These are phyloP conservation scores for Colletotrichum chlorophyti DNA, from an alignment of 2,329 filamentous ascomycete species.

Conservation along the genomic window DNA sequence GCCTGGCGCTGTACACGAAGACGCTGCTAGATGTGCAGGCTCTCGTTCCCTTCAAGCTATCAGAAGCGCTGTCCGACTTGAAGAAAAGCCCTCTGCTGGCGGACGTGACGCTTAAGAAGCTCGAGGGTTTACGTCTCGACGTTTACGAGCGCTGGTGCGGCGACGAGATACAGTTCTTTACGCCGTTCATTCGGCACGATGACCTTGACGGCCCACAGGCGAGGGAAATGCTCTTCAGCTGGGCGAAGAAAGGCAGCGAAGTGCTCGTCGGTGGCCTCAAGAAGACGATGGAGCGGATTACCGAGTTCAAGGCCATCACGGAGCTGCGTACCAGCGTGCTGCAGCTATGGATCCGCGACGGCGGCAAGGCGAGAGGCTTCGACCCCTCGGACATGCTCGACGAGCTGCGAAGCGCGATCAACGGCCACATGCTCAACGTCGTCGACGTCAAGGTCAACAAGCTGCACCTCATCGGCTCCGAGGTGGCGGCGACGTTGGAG, in stretches of 20 bases:
- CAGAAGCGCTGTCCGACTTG: constrained; percentile 71
- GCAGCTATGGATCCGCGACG: constrained; percentile 77
- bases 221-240: constrained; percentile 65
- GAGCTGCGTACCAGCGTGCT: constrained; percentile 74
- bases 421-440: constrained; percentile 69
- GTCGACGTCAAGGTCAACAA: constrained; percentile 68
- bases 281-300: constrained; percentile 63
- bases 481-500: constrained; percentile 67
- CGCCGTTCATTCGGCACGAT: constrained; percentile 85
- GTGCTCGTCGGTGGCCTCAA: constrained; percentile 68
- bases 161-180: constrained; percentile 84
- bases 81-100: constrained; percentile 75
- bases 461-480: constrained; percentile 69
- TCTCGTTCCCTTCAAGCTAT: constrained; percentile 75
- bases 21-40: constrained; percentile 81
- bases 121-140: constrained; percentile 79
- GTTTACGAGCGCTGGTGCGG: constrained; percentile 81
- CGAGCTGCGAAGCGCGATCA: constrained; percentile 72
- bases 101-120: constrained; percentile 68
- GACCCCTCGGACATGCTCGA: constrained; percentile 73
- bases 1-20: constrained; percentile 75
- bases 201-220: constrained; percentile 70
- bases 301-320: constrained; percentile 73
- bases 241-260: constrained; percentile 68
- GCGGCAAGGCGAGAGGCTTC: constrained; percentile 68